phyloP scores from a whole-genome alignment of 176 grass and related monocot species.

The Musa acuminata region DNA sequence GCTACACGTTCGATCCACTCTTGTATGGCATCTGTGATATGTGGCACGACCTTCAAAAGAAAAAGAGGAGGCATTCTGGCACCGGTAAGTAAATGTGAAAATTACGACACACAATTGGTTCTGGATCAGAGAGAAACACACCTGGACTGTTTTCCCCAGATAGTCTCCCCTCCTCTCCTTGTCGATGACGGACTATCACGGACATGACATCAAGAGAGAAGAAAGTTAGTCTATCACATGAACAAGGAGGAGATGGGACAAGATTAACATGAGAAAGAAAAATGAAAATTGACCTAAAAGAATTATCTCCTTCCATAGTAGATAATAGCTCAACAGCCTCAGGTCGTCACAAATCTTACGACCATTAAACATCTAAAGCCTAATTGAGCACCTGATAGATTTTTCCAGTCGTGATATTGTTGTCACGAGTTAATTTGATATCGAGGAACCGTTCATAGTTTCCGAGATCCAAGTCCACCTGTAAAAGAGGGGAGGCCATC shows the following conservation, averaged over 20 bases:
- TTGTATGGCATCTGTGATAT: slow-evolving; percentile 44
- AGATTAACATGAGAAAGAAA: too few relatives aligned
- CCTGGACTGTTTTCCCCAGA: slow-evolving; percentile 45
- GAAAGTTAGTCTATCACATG: background rate
- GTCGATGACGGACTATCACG: slow-evolving; percentile 26
- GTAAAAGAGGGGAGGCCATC: slow-evolving; percentile 23
- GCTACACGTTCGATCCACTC: slow-evolving; percentile 39
- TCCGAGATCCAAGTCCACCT: slow-evolving; percentile 95
- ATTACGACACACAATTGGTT: background rate
- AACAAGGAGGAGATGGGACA: too few relatives aligned
- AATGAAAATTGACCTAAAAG: too few relatives aligned
- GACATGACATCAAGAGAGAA: background rate
- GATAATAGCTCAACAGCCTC: background rate
- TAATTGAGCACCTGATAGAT: slow-evolving; percentile 56
- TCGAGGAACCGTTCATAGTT: slow-evolving; percentile 95
- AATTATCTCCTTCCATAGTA: too few relatives aligned
- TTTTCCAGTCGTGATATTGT: slow-evolving; percentile 96
- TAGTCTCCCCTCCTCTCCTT: slow-evolving; percentile 47
- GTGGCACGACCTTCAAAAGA: slow-evolving; percentile 30
- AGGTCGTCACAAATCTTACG: too few relatives aligned
- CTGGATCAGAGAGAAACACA: background rate
- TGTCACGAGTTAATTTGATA: slow-evolving; percentile 77
- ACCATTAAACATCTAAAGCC: too few relatives aligned
- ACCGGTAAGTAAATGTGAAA: background rate
- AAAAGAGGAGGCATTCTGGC: background rate